Evolutionary conservation across 2,329 filamentous ascomycete species (phyloP), one percentile per base, ranked within the genome.

Genomic region (Fusarium stilboides): DNA sequence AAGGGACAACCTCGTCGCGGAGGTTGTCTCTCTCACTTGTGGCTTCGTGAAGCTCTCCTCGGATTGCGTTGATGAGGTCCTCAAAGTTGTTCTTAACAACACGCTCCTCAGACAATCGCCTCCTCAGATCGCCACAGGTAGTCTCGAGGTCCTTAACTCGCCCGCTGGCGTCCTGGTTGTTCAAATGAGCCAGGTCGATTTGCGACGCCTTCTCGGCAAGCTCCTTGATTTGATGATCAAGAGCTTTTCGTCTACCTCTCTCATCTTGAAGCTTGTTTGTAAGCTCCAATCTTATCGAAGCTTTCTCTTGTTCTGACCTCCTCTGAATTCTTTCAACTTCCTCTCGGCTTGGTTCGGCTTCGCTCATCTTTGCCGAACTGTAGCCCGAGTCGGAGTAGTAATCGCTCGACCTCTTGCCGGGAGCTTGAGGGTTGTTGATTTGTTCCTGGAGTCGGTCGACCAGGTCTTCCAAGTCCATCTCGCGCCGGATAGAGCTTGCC

Each of bases 311-410:
- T 80, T 98, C 95, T 3, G 92, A 90, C 71, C 90, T 90, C 69
- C 96, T 88, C 73, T 94, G 92, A 45, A 96, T 86, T 78, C 90
- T 93, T 64, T 97, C 93, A 34, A 98, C 83, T 77, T 98, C 93
- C 74, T 91, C 88, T 50, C 85, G 86, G 33, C 83, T 85, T 43
- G 87, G 84, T 62, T 91, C 89, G 62, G 83, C 83, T 46, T 93
- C 91, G 65, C 91, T 90, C 75, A 91, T 91, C 75, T 94, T 92
- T 54, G 93, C 87, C 2, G 94, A 95, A 78, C 94, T 95, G 60
- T 93, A 91, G 33, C 96, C 96, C 8, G 94, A 97, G 79, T 99
- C 96, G 4, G 96, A 99, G 78, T 96, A 99, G 82, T 99, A 98
- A 81, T 99, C 96, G 81, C 96, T 98, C 12, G 93, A 97, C 64